These are phyloP conservation scores for Mallotus japonicus DNA, from an alignment of 441 rosid species.

Conservation along the genomic window DNA sequence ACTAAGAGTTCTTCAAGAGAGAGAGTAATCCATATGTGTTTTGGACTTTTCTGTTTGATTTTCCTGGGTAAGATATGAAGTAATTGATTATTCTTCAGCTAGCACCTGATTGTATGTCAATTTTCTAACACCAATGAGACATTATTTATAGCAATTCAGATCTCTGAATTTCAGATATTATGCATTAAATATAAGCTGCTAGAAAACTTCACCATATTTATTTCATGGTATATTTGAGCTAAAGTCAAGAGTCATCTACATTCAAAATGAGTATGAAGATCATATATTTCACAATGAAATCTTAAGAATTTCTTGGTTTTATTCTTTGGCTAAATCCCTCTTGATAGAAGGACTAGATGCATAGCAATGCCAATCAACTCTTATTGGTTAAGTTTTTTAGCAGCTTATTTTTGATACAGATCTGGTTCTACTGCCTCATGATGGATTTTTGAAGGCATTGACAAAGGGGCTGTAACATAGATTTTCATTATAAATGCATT, in stretches of 20 bases:
- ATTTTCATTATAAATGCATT: neutral
- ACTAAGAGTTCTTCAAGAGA: too few species aligned
- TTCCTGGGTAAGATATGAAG: neutral
- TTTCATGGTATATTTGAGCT: neutral
- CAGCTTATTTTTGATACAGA: neutral
- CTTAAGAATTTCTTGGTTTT: neutral
- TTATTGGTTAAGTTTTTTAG: too few species aligned
- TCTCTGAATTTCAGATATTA: neutral
- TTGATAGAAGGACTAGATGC: neutral
- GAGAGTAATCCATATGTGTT: neutral
- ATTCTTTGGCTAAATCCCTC: neutral
- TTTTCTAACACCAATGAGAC: neutral
- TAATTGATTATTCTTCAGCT: neutral
- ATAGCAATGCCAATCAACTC: neutral
- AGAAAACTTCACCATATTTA: neutral
- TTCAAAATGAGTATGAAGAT: slow-evolving; percentile 1
- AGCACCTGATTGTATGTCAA: neutral
- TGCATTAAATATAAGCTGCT: neutral
- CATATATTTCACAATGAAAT: neutral
- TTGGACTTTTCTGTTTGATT: neutral
- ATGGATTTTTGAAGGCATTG: neutral
- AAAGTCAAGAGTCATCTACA: neutral
- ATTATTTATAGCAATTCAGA: neutral
- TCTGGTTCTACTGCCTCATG: neutral
- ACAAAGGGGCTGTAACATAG: neutral